phyloP scores from a whole-genome alignment of 2,329 filamentous ascomycete genomes.

The Colletotrichum kahawae region DNA sequence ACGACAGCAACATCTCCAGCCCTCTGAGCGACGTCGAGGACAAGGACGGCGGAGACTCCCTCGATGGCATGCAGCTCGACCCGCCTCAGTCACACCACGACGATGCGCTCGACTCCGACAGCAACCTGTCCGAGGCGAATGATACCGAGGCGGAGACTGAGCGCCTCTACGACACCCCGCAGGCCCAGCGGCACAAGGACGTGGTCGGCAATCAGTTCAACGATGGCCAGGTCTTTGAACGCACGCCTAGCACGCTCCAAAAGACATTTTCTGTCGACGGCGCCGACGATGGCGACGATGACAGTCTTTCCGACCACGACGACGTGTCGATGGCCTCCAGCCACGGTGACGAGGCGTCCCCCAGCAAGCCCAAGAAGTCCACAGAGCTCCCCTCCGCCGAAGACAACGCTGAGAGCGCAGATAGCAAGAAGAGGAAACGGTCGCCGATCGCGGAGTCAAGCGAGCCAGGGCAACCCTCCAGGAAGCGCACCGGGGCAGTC shows the following conservation, averaged over 20 bases:
- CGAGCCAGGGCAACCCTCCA: constrained; percentile 52
- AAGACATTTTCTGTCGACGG: constrained; percentile 46
- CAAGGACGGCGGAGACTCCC: constrained; percentile 70
- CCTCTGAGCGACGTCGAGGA: constrained; percentile 93
- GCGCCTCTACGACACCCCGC: constrained; percentile 87
- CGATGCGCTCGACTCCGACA: constrained; percentile 50
- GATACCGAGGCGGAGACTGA: constrained; percentile 93
- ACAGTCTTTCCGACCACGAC: constrained; percentile 46
- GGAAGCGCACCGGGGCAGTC: constrained; percentile 60
- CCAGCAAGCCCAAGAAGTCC: constrained; percentile 34
- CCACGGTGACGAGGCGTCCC: constrained; percentile 40
- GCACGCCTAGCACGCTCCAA: constrained; percentile 79
- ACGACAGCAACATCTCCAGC: constrained; percentile 80
- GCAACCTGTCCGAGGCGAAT: constrained; percentile 63
- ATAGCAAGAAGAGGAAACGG: constrained; percentile 57
- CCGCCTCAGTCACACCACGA: constrained; percentile 24
- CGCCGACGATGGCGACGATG: constrained; percentile 40
- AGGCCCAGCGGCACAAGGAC: constrained; percentile 66
- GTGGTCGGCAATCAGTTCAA: constrained; percentile 63
- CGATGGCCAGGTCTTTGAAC: constrained; percentile 61
- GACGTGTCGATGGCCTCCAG: constrained; percentile 42
- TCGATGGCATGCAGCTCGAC: constrained; percentile 61
- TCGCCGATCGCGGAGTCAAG: constrained; percentile 49
- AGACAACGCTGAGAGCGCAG: constrained; percentile 39
- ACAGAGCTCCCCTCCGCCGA: constrained; percentile 30